A percentile compares a stretch with the other conserved stretches of the same genome.
Conservation (phyloP, 257 asterid species). For the Salvia splendens region DNA sequence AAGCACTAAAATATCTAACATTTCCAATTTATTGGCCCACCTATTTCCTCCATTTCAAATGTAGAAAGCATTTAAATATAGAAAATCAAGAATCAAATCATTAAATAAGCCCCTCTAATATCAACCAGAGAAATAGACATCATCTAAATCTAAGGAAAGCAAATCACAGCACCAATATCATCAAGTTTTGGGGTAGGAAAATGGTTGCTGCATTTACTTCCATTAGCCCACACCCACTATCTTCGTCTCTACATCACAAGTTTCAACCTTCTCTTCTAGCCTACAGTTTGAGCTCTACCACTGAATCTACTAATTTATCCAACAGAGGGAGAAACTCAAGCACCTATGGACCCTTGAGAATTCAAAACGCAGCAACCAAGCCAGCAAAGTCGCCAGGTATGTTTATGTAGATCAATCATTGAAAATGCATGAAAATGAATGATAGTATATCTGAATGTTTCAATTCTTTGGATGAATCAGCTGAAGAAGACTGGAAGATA, state of each 20-base stretch:
- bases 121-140: slow-evolving; percentile 14
- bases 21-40: slow-evolving; percentile 41
- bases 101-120: slow-evolving; percentile 1
- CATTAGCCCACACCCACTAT: slow-evolving; percentile 44
- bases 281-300: slow-evolving; percentile 33
- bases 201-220: slow-evolving; percentile 68
- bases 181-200: slow-evolving; percentile 23
- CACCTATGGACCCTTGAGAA: slow-evolving; percentile 38
- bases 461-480: slow-evolving; percentile 51
- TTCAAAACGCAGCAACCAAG: slow-evolving; percentile 71
- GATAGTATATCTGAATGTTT: slow-evolving; percentile 17
- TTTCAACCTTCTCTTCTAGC: slow-evolving; percentile 37
- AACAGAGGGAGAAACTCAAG: slow-evolving; percentile 34
- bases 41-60: slow-evolving; percentile 22
- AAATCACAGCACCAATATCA: slow-evolving; percentile 22
- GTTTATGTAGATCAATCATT: neutral
- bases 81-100: slow-evolving; percentile 11
- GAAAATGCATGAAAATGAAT: neutral
- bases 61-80: slow-evolving; percentile 7
- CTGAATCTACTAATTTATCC: slow-evolving; percentile 39
- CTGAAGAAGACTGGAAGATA: slow-evolving; percentile 91
- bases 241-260: slow-evolving; percentile 43
- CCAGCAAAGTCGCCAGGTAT: slow-evolving; percentile 83
- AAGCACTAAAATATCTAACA: slow-evolving; percentile 48
- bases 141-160: slow-evolving; percentile 7